Percentiles rank a stretch among this genome's conserved stretches.
Evolutionary conservation across 176 grass and related monocot genomes (phyloP).

Genomic region (Oryza coarctata): DNA sequence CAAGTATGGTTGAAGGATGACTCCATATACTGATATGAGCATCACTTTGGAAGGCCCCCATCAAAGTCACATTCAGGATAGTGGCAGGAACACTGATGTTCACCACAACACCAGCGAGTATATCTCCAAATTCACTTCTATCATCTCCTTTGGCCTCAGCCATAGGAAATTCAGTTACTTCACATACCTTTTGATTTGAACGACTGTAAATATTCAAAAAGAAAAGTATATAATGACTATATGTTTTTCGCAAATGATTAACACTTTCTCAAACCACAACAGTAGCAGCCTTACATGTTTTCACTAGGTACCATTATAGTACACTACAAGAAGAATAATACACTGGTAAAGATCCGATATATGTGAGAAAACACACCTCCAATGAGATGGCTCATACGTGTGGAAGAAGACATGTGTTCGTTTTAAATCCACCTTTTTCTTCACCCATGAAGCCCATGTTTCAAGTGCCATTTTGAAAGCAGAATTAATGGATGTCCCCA

Average conservation of each 20-base stretch:
- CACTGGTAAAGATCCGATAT: neutral
- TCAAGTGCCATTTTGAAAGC: conserved; percentile 92
- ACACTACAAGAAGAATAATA: neutral
- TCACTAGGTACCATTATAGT: neutral
- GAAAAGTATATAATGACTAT: conserved; percentile 9
- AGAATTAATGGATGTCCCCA: conserved; percentile 79
- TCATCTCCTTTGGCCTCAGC: conserved; percentile 64
- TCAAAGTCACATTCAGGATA: conserved; percentile 82
- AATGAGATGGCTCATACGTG: conserved; percentile 95
- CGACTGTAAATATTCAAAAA: conserved; percentile 48
- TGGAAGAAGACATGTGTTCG: conserved; percentile 81
- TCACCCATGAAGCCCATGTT: conserved; percentile 90
- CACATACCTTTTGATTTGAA: conserved; percentile 74
- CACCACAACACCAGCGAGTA: conserved; percentile 59
- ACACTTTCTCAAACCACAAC: neutral
- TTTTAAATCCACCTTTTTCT: conserved; percentile 64
- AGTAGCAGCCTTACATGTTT: neutral
- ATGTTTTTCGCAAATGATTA: neutral
- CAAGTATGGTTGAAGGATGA: conserved; percentile 81
- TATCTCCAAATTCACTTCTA: conserved; percentile 72
- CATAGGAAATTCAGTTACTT: conserved; percentile 72
- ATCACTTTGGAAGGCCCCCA: conserved; percentile 90
- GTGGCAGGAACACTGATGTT: conserved; percentile 66
- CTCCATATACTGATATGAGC: conserved; percentile 89
- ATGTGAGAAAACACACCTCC: conserved; percentile 60